These are phyloP conservation scores for Flaveria floridana DNA, from an alignment of 140 eudicot genomes.

Conservation along the genomic window DNA sequence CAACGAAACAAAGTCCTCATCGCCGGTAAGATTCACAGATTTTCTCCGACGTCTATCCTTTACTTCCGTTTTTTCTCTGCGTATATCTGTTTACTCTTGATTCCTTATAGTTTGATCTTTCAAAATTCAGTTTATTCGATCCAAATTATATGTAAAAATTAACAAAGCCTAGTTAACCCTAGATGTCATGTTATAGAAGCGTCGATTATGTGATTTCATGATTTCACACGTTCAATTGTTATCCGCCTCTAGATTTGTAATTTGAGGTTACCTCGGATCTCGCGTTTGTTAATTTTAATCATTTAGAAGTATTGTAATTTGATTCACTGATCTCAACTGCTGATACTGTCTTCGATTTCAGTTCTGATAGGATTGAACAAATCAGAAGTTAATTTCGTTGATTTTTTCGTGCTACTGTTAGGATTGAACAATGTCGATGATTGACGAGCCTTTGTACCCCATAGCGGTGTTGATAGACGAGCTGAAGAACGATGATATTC, in stretches of 20 bases:
- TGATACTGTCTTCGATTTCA: neutral
- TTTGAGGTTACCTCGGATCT: conserved; percentile 29
- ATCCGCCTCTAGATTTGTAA: conserved; percentile 18
- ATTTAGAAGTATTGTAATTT: neutral
- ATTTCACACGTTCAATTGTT: neutral
- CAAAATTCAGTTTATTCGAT: conserved; percentile 15
- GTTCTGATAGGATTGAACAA: neutral
- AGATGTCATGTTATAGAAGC: neutral
- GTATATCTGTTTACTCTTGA: neutral
- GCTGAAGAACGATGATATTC: conserved; percentile 89
- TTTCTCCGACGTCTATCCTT: conserved; percentile 3
- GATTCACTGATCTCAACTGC: neutral
- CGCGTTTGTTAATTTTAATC: conserved; percentile 1
- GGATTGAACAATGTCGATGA: conserved; percentile 41
- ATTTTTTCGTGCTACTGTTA: neutral
- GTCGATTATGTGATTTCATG: neutral
- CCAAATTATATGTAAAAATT: neutral
- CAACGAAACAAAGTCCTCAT: conserved; percentile 29
- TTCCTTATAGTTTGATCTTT: neutral
- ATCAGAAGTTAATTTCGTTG: neutral
- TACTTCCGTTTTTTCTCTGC: neutral
- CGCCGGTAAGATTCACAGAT: conserved; percentile 20
- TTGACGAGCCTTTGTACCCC: conserved; percentile 88
- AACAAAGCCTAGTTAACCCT: conserved; percentile 17
- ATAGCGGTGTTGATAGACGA: conserved; percentile 91